Percentiles rank a stretch among this genome's conserved stretches.
Evolutionary conservation across 2,329 filamentous ascomycete genomes (phyloP).

Genomic region (Exophiala sp.): DNA sequence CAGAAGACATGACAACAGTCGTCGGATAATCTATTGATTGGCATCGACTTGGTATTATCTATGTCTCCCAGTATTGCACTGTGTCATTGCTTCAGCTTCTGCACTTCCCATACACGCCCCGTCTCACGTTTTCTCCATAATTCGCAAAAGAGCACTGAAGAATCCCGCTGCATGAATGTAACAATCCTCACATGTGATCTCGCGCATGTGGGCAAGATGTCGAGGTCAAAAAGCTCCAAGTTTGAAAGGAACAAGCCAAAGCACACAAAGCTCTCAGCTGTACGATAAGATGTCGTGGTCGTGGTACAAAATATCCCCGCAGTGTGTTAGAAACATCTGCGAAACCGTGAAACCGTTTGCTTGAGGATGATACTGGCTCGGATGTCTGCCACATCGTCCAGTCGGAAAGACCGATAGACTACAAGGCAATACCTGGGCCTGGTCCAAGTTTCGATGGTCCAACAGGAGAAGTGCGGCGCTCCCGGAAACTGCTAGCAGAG

Average conservation of each 20-base stretch:
- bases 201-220: neutral
- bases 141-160: neutral
- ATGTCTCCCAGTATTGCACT: neutral
- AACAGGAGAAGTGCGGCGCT: slow-evolving; percentile 37
- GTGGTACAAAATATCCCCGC: neutral
- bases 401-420: neutral
- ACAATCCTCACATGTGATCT: neutral
- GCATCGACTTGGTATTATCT: neutral
- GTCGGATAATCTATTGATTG: neutral
- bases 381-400: neutral
- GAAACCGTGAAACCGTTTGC: neutral
- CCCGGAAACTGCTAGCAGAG: slow-evolving; percentile 38
- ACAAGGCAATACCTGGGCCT: slow-evolving; percentile 22
- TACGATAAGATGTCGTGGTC: neutral
- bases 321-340: neutral
- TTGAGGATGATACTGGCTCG: no score
- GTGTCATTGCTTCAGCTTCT: neutral
- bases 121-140: neutral
- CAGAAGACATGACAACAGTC: no score
- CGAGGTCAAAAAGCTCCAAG: neutral
- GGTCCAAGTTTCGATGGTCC: slow-evolving; percentile 28
- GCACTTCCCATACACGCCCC: neutral
- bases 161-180: neutral
- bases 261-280: neutral
- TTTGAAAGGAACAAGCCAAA: neutral